Percentiles rank a stretch among this genome's conserved stretches.
Conservation (phyloP, 768 basidiomycete genomes). For the Tephrocybe rancida region DNA sequence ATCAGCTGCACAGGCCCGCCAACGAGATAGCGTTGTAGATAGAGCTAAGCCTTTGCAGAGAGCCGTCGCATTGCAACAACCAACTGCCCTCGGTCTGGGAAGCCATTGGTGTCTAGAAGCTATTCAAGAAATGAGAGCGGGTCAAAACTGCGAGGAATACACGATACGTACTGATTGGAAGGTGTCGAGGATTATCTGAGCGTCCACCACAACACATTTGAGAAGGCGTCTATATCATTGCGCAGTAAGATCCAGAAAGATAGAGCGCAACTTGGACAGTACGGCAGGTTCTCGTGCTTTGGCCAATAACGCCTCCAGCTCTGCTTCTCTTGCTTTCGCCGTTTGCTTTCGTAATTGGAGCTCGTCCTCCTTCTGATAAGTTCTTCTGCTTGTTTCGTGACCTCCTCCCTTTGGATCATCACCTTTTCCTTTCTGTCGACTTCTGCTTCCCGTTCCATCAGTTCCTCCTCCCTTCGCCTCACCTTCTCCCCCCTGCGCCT, state of each 20-base stretch:
- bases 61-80: slow-evolving; percentile 7
- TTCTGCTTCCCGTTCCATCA: not conserved
- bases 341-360: not conserved
- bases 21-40: not conserved
- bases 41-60: slow-evolving; percentile 3
- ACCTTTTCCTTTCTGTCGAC: not conserved
- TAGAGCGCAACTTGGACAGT: not conserved
- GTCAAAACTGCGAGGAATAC: not conserved
- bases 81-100: not conserved
- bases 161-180: slow-evolving; percentile 2
- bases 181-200: slow-evolving; percentile 2
- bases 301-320: not conserved
- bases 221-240: not conserved
- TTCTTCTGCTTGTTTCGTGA: not conserved
- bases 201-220: not conserved
- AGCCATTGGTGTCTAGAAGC: not conserved
- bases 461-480: not conserved
- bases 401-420: too few species aligned
- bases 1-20: not conserved
- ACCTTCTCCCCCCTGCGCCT: slow-evolving; percentile 26
- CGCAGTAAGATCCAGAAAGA: not conserved
- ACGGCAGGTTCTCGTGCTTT: not conserved
- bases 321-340: not conserved
- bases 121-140: not conserved
- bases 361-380: not conserved